Evolutionary conservation across 495 filamentous ascomycete genomes (phyloP).

Genomic region (Lasiosphaeris hirsuta): DNA sequence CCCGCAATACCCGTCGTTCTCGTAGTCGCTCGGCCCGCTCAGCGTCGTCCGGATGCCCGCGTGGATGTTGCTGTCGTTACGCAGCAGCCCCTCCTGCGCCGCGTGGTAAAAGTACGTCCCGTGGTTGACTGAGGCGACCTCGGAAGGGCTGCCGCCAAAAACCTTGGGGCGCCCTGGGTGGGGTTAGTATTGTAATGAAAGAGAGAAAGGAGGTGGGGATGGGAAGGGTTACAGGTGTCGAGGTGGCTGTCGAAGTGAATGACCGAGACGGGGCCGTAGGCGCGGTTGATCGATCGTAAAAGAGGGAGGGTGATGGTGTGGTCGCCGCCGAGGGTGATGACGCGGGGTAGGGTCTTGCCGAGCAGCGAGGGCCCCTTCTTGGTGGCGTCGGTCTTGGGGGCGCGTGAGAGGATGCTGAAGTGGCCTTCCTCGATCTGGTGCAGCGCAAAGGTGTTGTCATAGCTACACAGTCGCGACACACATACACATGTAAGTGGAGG

Average conservation of each 20-base stretch:
- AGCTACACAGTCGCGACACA: conserved; percentile 15
- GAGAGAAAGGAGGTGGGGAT: conserved; percentile 53
- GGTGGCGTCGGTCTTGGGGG: conserved; percentile 45
- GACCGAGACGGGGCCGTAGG: conserved; percentile 75
- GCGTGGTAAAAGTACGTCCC: conserved; percentile 87
- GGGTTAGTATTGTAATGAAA: conserved; percentile 2
- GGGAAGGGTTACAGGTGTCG: conserved; percentile 71
- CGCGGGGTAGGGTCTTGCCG: conserved; percentile 52
- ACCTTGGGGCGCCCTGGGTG: conserved; percentile 59
- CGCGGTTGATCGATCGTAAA: conserved; percentile 69
- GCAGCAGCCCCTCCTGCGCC: conserved; percentile 68
- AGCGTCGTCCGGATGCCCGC: conserved; percentile 75
- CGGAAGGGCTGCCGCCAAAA: conserved; percentile 54
- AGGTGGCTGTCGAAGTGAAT: conserved; percentile 82
- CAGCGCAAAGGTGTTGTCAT: conserved; percentile 75
- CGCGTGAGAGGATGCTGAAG: conserved; percentile 47
- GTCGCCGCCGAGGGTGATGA: conserved; percentile 80
- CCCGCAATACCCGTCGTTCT: conserved; percentile 63
- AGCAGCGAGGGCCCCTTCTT: conserved; percentile 47
- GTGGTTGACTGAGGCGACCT: conserved; percentile 72
- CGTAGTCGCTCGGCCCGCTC: conserved; percentile 69
- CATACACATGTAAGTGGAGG: neutral
- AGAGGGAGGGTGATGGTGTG: conserved; percentile 78
- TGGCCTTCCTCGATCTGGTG: conserved; percentile 75
- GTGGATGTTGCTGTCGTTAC: conserved; percentile 67